phyloP scores from a whole-genome alignment of 768 basidiomycete genomes.

The Termitomyces titanicus region DNA sequence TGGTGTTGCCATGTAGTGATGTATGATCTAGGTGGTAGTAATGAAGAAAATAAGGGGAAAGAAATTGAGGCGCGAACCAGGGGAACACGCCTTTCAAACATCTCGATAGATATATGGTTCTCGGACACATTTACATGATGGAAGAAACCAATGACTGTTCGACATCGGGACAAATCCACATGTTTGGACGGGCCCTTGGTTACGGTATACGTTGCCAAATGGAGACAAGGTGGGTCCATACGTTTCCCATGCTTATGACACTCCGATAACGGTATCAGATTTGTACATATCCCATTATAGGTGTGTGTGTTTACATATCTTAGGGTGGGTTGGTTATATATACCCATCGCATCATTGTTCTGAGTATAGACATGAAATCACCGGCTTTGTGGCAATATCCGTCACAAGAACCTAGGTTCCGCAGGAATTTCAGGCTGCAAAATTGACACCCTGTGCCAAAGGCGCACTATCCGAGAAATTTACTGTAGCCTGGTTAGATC shows the following conservation, averaged over 20 bases:
- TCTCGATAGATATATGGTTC: slow-evolving; percentile 8
- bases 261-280: not conserved
- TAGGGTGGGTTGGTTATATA: not conserved
- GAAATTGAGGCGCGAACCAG: slow-evolving; percentile 9
- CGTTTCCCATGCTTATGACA: slow-evolving; percentile 10
- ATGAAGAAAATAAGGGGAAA: slow-evolving; percentile 14
- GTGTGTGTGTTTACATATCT: not conserved
- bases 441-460: slow-evolving; percentile 90
- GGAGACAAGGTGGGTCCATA: slow-evolving; percentile 12
- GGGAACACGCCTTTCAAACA: slow-evolving; percentile 12
- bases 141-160: slow-evolving; percentile 17
- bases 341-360: slow-evolving; percentile 2
- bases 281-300: not conserved
- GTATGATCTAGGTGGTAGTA: slow-evolving; percentile 16
- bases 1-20: slow-evolving; percentile 43
- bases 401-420: not conserved
- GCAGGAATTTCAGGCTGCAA: slow-evolving; percentile 40
- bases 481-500: slow-evolving; percentile 34
- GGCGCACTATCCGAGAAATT: slow-evolving; percentile 90
- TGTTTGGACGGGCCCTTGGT: slow-evolving; percentile 22
- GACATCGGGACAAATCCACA: slow-evolving; percentile 20
- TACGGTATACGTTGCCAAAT: slow-evolving; percentile 18
- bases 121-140: slow-evolving; percentile 10
- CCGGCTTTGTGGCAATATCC: slow-evolving; percentile 10
- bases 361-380: not conserved